These are phyloP conservation scores for Naumovozyma dairenensis DNA, from an alignment of 805 yeast species.

Conservation along the genomic window DNA sequence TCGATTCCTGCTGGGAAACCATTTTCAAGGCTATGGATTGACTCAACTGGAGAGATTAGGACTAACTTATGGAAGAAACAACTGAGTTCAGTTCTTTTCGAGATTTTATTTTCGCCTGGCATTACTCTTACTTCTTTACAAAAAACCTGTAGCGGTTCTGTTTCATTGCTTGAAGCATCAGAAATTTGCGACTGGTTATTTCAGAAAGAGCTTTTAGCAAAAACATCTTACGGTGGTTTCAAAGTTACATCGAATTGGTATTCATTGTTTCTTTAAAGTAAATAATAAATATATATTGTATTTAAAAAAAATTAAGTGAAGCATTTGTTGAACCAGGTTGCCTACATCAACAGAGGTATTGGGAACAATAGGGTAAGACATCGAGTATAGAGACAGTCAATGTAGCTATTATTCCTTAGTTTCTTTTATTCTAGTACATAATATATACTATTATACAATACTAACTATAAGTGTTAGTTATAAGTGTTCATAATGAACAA, in stretches of 20 bases:
- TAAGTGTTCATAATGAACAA: too few relatives aligned
- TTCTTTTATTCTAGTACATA: too few relatives aligned
- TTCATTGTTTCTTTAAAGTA: too few relatives aligned
- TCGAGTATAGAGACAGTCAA: too few relatives aligned
- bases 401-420: too few relatives aligned
- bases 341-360: background rate
- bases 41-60: conserved; percentile 52
- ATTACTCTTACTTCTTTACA: conserved; percentile 25
- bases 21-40: conserved; percentile 65
- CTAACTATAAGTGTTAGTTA: too few relatives aligned
- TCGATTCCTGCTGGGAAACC: conserved; percentile 52
- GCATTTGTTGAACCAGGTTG: background rate
- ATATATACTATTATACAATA: too few relatives aligned
- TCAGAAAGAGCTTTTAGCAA: conserved; percentile 20
- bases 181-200: conserved; percentile 38
- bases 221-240: conserved; percentile 15
- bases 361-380: too few relatives aligned
- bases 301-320: too few relatives aligned
- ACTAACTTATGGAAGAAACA: conserved; percentile 49
- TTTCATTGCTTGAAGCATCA: conserved; percentile 32
- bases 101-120: conserved; percentile 49
- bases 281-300: too few relatives aligned
- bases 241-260: conserved; percentile 20
- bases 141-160: conserved; percentile 16
- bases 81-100: conserved; percentile 37